phyloP scores from a whole-genome alignment of 352 stramenopile species.

The Globisporangium carolinianum region DNA sequence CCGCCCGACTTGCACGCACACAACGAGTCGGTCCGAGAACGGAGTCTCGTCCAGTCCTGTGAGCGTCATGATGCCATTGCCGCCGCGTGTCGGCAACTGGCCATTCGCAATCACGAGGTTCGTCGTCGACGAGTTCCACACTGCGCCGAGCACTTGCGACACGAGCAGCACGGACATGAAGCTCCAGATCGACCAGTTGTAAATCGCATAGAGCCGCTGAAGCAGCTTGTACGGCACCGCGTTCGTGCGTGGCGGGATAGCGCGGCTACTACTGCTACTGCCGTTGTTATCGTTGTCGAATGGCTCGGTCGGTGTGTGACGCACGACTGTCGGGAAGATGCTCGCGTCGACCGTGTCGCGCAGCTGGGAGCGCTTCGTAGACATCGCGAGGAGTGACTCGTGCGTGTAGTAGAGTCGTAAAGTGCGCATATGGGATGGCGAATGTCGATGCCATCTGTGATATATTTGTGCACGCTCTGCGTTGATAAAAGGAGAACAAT shows the following conservation, averaged over 20 bases:
- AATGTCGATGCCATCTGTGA: too few species aligned
- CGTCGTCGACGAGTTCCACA: slow-evolving; percentile 14
- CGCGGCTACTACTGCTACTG: not conserved
- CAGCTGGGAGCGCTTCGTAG: not conserved
- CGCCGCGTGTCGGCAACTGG: slow-evolving; percentile 2
- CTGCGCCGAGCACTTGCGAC: slow-evolving; percentile 10
- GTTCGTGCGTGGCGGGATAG: not conserved
- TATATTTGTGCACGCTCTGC: too few species aligned
- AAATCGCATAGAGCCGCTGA: slow-evolving; percentile 1
- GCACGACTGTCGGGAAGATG: not conserved
- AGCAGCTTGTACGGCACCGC: not conserved
- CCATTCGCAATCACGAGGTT: not conserved
- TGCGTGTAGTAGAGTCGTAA: too few species aligned
- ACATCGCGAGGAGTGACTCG: not conserved
- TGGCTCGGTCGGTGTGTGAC: not conserved
- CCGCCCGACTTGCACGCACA: slow-evolving; percentile 7
- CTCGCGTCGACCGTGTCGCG: not conserved
- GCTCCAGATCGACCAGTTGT: slow-evolving; percentile 14
- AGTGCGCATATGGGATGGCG: too few species aligned
- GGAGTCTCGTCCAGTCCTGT: slow-evolving; percentile 4
- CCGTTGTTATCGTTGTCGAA: not conserved
- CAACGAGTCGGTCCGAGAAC: slow-evolving; percentile 8
- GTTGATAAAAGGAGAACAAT: too few species aligned
- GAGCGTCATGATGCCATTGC: not conserved
- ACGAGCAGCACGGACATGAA: slow-evolving; percentile 8